Percentiles rank a stretch among this genome's conserved stretches.
These are phyloP conservation scores for Yamadazyma nakazawae DNA, from an alignment of 805 yeast genomes.

Conservation along the genomic window DNA sequence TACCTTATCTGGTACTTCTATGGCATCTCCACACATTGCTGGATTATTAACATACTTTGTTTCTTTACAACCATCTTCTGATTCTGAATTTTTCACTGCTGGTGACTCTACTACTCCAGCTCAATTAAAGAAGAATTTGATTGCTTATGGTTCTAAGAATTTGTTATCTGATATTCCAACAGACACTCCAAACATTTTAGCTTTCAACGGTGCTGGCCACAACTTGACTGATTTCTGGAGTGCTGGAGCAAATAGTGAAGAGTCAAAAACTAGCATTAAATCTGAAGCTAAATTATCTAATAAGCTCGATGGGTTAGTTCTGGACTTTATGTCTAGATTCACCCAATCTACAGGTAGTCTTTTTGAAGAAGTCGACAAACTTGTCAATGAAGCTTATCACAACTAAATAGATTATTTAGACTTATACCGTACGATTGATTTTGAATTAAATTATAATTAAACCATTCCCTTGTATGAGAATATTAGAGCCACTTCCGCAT, in stretches of 20 bases:
- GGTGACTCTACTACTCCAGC: constrained; percentile 60
- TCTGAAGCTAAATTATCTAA: constrained; percentile 1
- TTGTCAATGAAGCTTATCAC: constrained; percentile 24
- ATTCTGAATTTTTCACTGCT: constrained; percentile 58
- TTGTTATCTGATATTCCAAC: constrained; percentile 60
- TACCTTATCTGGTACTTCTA: constrained; percentile 89
- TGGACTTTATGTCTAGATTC: constrained; percentile 10
- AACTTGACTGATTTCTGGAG: constrained; percentile 66
- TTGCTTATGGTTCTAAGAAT: constrained; percentile 63
- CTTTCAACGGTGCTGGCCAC: constrained; percentile 80
- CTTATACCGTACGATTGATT: neutral
- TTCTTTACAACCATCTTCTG: constrained; percentile 76
- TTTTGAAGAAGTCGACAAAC: constrained; percentile 22
- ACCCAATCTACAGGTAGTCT: constrained; percentile 17
- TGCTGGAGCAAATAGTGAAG: neutral
- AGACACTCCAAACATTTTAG: constrained; percentile 74
- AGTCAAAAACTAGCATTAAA: too few species aligned
- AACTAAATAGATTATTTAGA: neutral
- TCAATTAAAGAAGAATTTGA: constrained; percentile 72
- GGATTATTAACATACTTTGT: constrained; percentile 89
- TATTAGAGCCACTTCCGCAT: too few species aligned
- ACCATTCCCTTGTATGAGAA: neutral
- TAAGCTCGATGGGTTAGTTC: constrained; percentile 21
- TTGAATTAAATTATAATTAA: neutral
- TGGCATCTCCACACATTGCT: constrained; percentile 97